phyloP scores from a whole-genome alignment of 768 basidiomycete species.

The Dentipellis sp. region DNA sequence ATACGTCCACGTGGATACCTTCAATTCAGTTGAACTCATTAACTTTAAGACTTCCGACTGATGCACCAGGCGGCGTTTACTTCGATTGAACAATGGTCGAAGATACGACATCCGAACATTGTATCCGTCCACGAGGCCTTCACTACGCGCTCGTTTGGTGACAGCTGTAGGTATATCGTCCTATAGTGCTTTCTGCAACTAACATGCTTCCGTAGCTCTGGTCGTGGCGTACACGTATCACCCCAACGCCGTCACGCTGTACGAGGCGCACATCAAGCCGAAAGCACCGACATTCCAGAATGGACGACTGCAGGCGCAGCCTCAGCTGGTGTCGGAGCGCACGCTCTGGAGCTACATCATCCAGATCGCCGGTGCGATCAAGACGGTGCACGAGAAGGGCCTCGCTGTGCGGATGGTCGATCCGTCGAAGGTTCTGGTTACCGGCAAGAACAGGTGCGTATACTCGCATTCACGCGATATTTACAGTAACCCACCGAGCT shows the following conservation, averaged over 20 bases:
- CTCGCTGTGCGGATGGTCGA: slow-evolving; percentile 79
- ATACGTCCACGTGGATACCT: slow-evolving; percentile 1
- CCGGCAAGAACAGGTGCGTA: slow-evolving; percentile 75
- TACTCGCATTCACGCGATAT: background rate
- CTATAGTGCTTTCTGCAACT: slow-evolving; percentile 5
- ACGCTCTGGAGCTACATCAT: slow-evolving; percentile 89
- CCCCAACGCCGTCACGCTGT: slow-evolving; percentile 74
- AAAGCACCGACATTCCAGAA: slow-evolving; percentile 30
- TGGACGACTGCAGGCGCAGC: slow-evolving; percentile 28
- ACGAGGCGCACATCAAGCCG: slow-evolving; percentile 64
- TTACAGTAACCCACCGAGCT: background rate
- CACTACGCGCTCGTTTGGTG: slow-evolving; percentile 87
- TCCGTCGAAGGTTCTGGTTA: slow-evolving; percentile 77
- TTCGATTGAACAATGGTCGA: slow-evolving; percentile 79
- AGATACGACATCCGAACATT: slow-evolving; percentile 78
- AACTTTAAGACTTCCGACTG: slow-evolving; percentile 88
- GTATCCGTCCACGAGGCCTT: slow-evolving; percentile 85
- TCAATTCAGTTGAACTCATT: background rate
- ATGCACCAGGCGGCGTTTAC: slow-evolving; percentile 74
- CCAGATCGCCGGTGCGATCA: slow-evolving; percentile 84
- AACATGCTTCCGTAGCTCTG: slow-evolving; percentile 45
- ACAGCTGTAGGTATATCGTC: slow-evolving; percentile 59
- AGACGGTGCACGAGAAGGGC: slow-evolving; percentile 73
- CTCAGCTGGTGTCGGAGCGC: slow-evolving; percentile 52
- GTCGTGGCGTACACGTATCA: slow-evolving; percentile 89